Conservation (phyloP, 306 rosid genomes). For the Senna siamea region DNA sequence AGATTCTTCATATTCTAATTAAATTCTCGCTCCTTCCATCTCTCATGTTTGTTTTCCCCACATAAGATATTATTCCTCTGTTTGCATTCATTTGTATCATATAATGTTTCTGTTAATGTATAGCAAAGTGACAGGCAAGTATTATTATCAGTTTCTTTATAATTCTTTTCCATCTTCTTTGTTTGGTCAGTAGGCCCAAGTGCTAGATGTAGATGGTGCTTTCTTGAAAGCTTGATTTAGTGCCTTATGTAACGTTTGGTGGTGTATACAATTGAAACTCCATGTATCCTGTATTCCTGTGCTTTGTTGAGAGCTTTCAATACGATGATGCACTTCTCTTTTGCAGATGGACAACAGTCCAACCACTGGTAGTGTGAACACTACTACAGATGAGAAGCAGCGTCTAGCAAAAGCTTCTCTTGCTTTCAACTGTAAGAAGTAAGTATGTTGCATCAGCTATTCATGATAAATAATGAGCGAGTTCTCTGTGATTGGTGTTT, state of each 20-base stretch:
- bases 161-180: neutral
- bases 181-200: neutral
- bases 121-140: constrained; percentile 2
- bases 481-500: constrained; percentile 24
- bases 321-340: constrained; percentile 20
- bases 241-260: neutral
- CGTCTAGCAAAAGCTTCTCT: constrained; percentile 90
- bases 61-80: neutral
- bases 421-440: constrained; percentile 88
- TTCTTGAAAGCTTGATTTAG: constrained; percentile 15
- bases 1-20: constrained; percentile 37
- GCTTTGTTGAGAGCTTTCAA: constrained; percentile 21
- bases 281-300: constrained; percentile 1
- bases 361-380: constrained; percentile 94
- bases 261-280: neutral
- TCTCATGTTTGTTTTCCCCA: neutral
- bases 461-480: constrained; percentile 23
- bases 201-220: constrained; percentile 8
- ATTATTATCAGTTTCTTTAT: neutral
- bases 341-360: constrained; percentile 96
- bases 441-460: constrained; percentile 43
- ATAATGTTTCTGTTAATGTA: neutral
- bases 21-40: neutral
- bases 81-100: constrained; percentile 4
- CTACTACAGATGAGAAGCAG: constrained; percentile 82